Evolutionary conservation across 495 filamentous ascomycete species (phyloP), one percentile per base, ranked within the genome.

Genomic region (Astrothelium subdiscretum): DNA sequence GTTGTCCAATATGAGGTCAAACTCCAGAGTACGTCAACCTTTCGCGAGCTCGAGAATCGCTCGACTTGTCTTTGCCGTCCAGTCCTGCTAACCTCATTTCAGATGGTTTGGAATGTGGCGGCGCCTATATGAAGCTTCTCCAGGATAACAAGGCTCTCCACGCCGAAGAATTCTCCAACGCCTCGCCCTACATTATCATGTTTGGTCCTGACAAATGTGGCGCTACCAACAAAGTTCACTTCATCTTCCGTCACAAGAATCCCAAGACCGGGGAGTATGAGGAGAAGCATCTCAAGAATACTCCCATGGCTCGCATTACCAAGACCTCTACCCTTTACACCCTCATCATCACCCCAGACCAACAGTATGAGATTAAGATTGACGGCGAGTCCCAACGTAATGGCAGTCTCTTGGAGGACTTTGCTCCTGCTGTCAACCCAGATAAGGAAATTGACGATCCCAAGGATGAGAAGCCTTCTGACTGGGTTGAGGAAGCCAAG

Each of bases 201-300:
- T 99, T 99, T 75, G 95, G 95, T 67, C 95, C 95, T 71, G 95
- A 99, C 80, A 99, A 97, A 86, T 99, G 95, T 75, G 95, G 94
- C 77, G 84, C 89, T 71, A 97, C 91, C 74, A 99, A 99, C 85
- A 97, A 97, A 87, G 90, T 99, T 62, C 95, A 99, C 83, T 96
- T 99, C 79, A 99, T 99, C 77, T 95, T 99, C 87, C 92, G 94
- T 74, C 95, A 97, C 89, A 99, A 97, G 88, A 99, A 97, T 85
- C 95, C 95, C 71, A 97, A 96, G 88, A 97, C 91, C 58, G 92
- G 94, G 76, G 92, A 97, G 77, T 99, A 99, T 70, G 94, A 97
- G 83, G 95, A 99, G 88, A 99, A 99, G 85, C 95, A 99, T 79
- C 82, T 97, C 60, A 88, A 83, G 74, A 81, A 82, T 68, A 85